These are phyloP conservation scores for Symbiodinium natans DNA, from an alignment of 73 alveolate species.

Conservation along the genomic window DNA sequence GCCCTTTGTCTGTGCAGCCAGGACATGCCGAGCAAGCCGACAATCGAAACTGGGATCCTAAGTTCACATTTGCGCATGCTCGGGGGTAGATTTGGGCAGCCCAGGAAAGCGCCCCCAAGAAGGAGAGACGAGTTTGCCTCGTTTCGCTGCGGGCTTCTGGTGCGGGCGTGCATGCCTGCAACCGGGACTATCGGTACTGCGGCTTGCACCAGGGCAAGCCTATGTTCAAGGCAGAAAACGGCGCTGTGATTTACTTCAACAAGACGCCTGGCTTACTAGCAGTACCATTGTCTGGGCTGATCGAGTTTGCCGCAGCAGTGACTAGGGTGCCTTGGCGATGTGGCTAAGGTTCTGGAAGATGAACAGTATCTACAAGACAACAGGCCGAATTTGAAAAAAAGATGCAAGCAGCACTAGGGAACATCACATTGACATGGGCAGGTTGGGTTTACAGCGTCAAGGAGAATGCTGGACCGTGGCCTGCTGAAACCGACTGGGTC, in stretches of 20 bases:
- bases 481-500: conserved; percentile 58
- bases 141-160: conserved; percentile 85
- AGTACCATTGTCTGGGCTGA: background rate
- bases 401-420: background rate
- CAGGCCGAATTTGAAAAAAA: conserved; percentile 4
- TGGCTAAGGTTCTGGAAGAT: conserved; percentile 76
- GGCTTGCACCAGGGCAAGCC: conserved; percentile 62
- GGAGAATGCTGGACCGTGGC: conserved; percentile 34
- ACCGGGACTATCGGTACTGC: conserved; percentile 39
- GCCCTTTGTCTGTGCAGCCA: too few species aligned
- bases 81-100: too few species aligned
- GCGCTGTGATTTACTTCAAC: conserved; percentile 87
- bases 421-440: too few species aligned
- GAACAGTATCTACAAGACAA: conserved; percentile 82
- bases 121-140: conserved; percentile 67
- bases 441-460: conserved; percentile 84
- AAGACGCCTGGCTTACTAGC: background rate
- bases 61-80: too few species aligned
- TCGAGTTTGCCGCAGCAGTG: background rate
- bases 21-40: too few species aligned
- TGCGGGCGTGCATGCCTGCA: conserved; percentile 78
- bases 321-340: background rate
- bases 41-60: too few species aligned
- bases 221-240: conserved; percentile 77
- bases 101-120: conserved; percentile 16